These are phyloP conservation scores for Pachyrhizus erosus DNA, from an alignment of 306 rosid species.

Conservation along the genomic window DNA sequence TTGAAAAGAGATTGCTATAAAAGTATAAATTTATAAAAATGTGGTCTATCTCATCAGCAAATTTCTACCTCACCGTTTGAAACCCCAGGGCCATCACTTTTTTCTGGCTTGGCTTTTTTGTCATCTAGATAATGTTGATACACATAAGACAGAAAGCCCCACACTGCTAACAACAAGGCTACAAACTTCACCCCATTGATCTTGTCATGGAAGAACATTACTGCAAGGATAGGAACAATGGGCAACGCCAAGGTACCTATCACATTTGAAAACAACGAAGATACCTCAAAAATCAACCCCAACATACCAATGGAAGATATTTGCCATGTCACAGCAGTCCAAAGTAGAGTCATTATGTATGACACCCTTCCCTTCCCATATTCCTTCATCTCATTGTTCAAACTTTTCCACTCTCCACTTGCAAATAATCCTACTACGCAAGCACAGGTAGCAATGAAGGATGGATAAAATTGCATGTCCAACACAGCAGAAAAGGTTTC, in stretches of 20 bases:
- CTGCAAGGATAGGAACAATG: slow-evolving; percentile 56
- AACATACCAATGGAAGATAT: slow-evolving; percentile 57
- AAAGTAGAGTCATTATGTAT: slow-evolving; percentile 64
- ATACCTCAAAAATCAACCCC: slow-evolving; percentile 66
- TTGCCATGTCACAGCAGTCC: slow-evolving; percentile 70
- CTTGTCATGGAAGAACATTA: slow-evolving; percentile 59
- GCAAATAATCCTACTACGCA: slow-evolving; percentile 62
- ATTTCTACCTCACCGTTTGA: slow-evolving; percentile 38
- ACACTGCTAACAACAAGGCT: slow-evolving; percentile 63
- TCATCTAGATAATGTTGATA: slow-evolving; percentile 67
- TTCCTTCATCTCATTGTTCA: slow-evolving; percentile 57
- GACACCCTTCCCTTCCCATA: slow-evolving; percentile 58
- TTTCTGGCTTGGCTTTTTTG: slow-evolving; percentile 40
- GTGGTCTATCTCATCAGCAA: slow-evolving; percentile 42
- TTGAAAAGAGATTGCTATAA: no score
- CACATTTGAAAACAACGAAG: slow-evolving; percentile 64
- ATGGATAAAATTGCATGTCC: slow-evolving; percentile 59
- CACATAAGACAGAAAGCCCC: slow-evolving; percentile 70
- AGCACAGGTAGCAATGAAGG: slow-evolving; percentile 52
- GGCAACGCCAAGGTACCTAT: slow-evolving; percentile 60
- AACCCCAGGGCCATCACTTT: slow-evolving; percentile 21
- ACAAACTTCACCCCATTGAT: slow-evolving; percentile 60
- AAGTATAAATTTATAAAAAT: background rate
- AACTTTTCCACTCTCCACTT: slow-evolving; percentile 67
- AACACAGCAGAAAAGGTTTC: slow-evolving; percentile 57